These are phyloP conservation scores for Balamuthia mandrillaris DNA, from an alignment of 208 protist species.

Conservation along the genomic window DNA sequence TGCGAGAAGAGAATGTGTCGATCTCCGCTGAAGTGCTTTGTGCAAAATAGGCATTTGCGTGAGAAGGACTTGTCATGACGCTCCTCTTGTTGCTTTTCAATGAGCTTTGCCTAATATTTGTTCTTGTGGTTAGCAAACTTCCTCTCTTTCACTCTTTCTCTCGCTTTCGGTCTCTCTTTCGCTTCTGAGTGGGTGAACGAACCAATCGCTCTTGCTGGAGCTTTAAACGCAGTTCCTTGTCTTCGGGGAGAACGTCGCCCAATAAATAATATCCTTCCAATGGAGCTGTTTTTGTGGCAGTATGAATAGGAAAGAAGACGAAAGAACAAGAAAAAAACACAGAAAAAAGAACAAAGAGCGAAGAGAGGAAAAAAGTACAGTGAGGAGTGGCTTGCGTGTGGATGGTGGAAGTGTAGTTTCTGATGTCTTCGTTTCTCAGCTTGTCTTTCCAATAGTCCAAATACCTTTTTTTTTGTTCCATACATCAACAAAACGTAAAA, in stretches of 20 bases:
- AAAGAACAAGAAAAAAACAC: too few relatives aligned
- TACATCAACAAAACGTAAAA: too few relatives aligned
- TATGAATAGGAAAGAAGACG: not conserved
- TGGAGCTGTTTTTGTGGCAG: not conserved
- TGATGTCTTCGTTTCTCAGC: not conserved
- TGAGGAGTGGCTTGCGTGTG: not conserved
- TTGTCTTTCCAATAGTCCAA: slow-evolving; percentile 31
- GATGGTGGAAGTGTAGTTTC: not conserved
- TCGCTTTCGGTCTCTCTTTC: too few relatives aligned
- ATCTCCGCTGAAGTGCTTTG: not conserved
- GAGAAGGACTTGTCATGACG: slow-evolving; percentile 35
- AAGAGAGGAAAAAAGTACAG: not conserved
- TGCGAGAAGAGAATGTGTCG: slow-evolving; percentile 12
- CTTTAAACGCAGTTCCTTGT: slow-evolving; percentile 32
- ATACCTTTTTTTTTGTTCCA: not conserved
- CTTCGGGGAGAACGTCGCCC: slow-evolving; percentile 41
- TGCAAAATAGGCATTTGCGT: slow-evolving; percentile 19
- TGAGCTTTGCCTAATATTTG: not conserved
- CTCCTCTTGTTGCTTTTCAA: not conserved
- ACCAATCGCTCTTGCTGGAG: slow-evolving; percentile 39
- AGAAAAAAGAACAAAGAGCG: too few relatives aligned
- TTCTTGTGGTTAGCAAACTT: slow-evolving; percentile 1
- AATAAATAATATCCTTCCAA: slow-evolving; percentile 38
- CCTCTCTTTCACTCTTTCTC: too few relatives aligned
- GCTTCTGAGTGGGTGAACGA: not conserved